These are phyloP conservation scores for Aurantiochytrium sp. DNA, from an alignment of 108 stramenopile species.

Conservation along the genomic window DNA sequence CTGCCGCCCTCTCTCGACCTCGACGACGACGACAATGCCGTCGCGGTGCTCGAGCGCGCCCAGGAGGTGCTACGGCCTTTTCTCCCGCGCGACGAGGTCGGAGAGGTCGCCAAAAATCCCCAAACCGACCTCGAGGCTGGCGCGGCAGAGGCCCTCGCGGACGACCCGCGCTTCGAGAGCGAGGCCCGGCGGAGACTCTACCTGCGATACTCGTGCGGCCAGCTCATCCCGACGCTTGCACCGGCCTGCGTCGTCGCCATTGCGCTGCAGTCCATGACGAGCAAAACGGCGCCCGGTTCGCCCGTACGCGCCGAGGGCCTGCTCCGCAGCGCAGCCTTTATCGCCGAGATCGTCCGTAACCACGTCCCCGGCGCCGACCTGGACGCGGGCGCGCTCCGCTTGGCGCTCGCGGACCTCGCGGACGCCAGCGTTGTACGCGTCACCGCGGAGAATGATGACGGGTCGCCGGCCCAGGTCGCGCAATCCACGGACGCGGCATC, in stretches of 20 bases:
- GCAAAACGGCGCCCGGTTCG: background rate
- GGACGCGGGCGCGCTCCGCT: background rate
- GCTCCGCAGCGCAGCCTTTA: background rate
- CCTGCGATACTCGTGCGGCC: conserved; percentile 1
- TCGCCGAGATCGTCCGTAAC: background rate
- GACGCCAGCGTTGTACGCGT: background rate
- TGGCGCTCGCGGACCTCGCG: background rate
- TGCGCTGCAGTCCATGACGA: background rate
- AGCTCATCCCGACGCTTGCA: background rate
- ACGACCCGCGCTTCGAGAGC: no score
- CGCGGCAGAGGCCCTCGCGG: no score
- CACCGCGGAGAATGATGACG: background rate
- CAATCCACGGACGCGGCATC: background rate
- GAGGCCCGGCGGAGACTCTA: background rate
- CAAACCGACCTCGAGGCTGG: no score
- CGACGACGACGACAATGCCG: background rate
- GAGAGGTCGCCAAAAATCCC: no score
- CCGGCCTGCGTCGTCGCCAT: background rate
- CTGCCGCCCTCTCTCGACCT: background rate
- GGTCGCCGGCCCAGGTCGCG: background rate
- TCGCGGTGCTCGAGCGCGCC: no score
- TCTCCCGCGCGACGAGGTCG: background rate
- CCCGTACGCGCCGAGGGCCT: background rate
- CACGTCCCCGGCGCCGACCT: background rate
- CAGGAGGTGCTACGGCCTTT: background rate